Conservation (phyloP, 768 basidiomycete genomes). For the Pseudohyphozyma bogoriensis region DNA sequence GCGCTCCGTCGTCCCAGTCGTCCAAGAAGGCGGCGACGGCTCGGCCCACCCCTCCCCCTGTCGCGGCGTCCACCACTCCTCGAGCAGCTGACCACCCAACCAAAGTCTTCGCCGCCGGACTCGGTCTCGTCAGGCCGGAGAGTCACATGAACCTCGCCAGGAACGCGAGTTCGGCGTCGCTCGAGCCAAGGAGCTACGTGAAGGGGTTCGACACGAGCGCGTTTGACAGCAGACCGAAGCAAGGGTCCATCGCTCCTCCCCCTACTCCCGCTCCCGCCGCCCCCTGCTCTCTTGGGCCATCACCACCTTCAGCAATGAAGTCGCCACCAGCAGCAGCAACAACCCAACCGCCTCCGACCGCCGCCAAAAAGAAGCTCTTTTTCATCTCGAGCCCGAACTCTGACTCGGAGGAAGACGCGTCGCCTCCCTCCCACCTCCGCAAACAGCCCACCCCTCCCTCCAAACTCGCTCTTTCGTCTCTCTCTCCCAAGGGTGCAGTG, state of each 20-base stretch:
- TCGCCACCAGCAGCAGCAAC: neutral
- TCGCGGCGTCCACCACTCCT: neutral
- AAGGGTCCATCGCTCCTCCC: slow-evolving; percentile 21
- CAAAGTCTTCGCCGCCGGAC: too few species aligned
- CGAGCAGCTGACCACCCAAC: too few species aligned
- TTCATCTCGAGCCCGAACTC: slow-evolving; percentile 32
- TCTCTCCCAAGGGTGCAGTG: too few species aligned
- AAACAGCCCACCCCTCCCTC: neutral
- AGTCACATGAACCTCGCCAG: slow-evolving; percentile 11
- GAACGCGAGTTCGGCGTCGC: slow-evolving; percentile 10
- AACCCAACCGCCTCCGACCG: neutral
- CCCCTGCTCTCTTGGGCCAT: slow-evolving; percentile 3
- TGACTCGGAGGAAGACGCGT: slow-evolving; percentile 21
- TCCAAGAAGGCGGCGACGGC: too few species aligned
- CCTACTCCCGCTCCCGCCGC: slow-evolving; percentile 11
- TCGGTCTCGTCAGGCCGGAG: too few species aligned
- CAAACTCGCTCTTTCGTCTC: too few species aligned
- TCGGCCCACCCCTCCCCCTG: neutral
- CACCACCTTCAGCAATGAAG: neutral
- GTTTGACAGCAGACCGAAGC: slow-evolving; percentile 11
- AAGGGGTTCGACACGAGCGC: slow-evolving; percentile 22
- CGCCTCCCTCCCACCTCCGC: neutral
- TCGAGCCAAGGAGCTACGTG: slow-evolving; percentile 21
- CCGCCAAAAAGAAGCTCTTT: slow-evolving; percentile 30
- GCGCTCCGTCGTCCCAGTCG: slow-evolving; percentile 2